Conservation (phyloP, 257 asterid species). For the Solanum habrochaites region DNA sequence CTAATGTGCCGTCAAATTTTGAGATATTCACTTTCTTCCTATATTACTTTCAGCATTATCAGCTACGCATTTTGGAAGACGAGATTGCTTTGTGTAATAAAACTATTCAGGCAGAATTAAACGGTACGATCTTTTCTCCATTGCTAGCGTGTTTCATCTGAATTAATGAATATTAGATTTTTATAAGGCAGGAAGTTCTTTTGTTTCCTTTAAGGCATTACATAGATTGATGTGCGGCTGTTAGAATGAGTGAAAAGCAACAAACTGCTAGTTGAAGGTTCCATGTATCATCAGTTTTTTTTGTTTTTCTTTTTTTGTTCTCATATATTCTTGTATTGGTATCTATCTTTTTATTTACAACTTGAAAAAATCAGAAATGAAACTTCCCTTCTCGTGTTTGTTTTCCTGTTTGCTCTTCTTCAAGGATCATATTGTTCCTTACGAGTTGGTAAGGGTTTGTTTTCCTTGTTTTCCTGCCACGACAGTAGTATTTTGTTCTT, state of each 20-base stretch:
- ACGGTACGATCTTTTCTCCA: constrained; percentile 8
- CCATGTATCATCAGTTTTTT: background rate
- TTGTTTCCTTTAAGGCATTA: background rate
- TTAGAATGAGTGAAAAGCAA: background rate
- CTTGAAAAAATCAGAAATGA: background rate
- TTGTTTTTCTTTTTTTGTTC: background rate
- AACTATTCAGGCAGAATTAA: constrained; percentile 8
- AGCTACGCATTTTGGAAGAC: constrained; percentile 8
- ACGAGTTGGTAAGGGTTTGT: background rate
- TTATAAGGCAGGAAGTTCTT: background rate
- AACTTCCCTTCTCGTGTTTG: background rate
- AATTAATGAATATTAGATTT: background rate
- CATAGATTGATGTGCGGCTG: background rate
- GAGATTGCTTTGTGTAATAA: constrained; percentile 12
- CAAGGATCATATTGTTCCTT: background rate
- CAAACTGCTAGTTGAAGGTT: background rate
- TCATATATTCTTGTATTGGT: background rate
- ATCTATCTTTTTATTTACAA: background rate
- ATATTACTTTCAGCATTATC: constrained; percentile 8
- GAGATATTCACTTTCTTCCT: background rate
- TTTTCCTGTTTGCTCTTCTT: background rate
- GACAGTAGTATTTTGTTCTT: background rate
- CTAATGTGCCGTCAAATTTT: background rate
- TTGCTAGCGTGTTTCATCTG: background rate
- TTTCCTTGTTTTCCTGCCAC: background rate